Evolutionary conservation across 1,139 yeast species (phyloP).

Genomic region (Lodderomyces pseudojiufengensis): DNA sequence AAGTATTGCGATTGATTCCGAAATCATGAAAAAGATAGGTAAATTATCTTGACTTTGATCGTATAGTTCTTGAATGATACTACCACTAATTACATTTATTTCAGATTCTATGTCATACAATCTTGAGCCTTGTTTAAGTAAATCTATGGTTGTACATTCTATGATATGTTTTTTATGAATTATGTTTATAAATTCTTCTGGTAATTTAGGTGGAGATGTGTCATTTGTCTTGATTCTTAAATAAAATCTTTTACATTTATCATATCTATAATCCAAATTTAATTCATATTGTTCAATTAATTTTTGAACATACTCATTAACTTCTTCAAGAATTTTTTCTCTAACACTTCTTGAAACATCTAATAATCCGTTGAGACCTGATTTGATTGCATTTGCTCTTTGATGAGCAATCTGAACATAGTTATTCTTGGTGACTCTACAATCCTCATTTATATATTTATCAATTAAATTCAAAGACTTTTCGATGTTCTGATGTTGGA

Average conservation of each 20-base stretch:
- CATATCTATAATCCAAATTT: conserved; percentile 29
- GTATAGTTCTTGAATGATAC: conserved; percentile 28
- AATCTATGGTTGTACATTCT: conserved; percentile 40
- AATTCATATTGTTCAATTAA: conserved; percentile 20
- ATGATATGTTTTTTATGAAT: conserved; percentile 24
- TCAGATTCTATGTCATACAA: conserved; percentile 36
- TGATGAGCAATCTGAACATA: conserved; percentile 38
- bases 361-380: conserved; percentile 43
- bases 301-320: conserved; percentile 20
- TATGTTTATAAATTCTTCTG: conserved; percentile 31
- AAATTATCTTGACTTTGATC: conserved; percentile 21
- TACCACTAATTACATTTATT: conserved; percentile 37
- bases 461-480: conserved; percentile 23
- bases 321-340: conserved; percentile 32
- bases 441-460: conserved; percentile 34
- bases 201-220: conserved; percentile 17
- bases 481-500: conserved; percentile 19
- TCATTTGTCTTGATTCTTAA: conserved; percentile 21
- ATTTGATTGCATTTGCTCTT: conserved; percentile 39
- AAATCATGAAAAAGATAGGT: conserved; percentile 37
- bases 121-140: conserved; percentile 39
- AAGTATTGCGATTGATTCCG: conserved; percentile 42
- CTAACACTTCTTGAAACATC: conserved; percentile 43
- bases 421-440: conserved; percentile 36
- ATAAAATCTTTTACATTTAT: conserved; percentile 34